phyloP scores from a whole-genome alignment of 2,329 filamentous ascomycete genomes.

The Neonectria hederae region DNA sequence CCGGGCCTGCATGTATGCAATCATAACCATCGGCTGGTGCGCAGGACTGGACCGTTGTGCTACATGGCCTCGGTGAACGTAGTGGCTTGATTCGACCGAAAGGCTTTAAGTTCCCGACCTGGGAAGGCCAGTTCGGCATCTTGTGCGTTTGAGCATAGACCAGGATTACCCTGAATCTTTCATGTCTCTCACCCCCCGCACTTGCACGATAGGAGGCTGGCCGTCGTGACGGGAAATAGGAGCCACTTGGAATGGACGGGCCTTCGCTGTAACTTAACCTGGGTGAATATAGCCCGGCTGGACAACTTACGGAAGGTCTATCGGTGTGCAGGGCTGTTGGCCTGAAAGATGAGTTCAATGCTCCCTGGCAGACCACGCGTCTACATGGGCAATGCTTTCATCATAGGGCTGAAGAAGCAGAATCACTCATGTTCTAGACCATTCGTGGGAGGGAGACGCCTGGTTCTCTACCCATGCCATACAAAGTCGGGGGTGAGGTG shows the following conservation, averaged over 20 bases:
- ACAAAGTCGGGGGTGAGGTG: background rate
- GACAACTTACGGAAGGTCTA: background rate
- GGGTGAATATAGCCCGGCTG: background rate
- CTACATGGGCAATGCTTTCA: conserved; percentile 6
- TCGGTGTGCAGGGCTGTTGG: background rate
- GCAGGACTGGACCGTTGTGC: background rate
- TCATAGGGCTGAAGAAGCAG: conserved; percentile 15
- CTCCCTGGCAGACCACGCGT: background rate
- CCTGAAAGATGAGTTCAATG: conserved; percentile 17
- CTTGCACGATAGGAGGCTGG: conserved; percentile 4
- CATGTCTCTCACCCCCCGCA: conserved; percentile 8
- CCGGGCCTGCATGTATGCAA: background rate
- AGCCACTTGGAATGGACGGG: conserved; percentile 13
- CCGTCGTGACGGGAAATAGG: background rate
- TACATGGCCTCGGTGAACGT: background rate
- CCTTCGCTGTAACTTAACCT: background rate
- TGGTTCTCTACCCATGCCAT: background rate
- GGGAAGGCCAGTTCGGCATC: background rate
- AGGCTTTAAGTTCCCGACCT: background rate
- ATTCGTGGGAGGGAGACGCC: background rate
- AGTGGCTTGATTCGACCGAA: background rate
- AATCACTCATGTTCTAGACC: conserved; percentile 10
- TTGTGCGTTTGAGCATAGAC: conserved; percentile 1
- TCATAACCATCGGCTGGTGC: background rate
- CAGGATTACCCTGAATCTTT: conserved; percentile 4